Conservation (phyloP, 2,329 filamentous ascomycete genomes). For the Metarhizium humberi region DNA sequence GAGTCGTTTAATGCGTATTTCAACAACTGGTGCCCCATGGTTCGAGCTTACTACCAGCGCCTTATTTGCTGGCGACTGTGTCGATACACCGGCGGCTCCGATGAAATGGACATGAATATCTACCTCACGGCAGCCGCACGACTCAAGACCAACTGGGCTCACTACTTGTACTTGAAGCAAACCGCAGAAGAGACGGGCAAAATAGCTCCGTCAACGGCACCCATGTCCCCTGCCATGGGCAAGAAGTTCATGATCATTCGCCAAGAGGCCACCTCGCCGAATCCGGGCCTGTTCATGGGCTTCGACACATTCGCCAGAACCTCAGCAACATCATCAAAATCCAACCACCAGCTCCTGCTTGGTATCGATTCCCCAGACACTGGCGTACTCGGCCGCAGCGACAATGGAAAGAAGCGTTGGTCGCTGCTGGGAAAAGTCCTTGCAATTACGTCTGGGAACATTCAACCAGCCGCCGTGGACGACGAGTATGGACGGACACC, state of each 20-base stretch:
- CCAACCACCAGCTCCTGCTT: conserved; percentile 11
- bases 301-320: conserved; percentile 37
- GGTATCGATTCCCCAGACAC: conserved; percentile 17
- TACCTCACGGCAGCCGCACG: conserved; percentile 58
- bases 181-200: conserved; percentile 47
- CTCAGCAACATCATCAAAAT: conserved; percentile 7
- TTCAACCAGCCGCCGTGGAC: not conserved
- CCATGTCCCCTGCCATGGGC: conserved; percentile 77
- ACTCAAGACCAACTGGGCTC: conserved; percentile 65
- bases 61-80: conserved; percentile 84
- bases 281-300: conserved; percentile 37
- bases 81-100: conserved; percentile 59
- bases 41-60: conserved; percentile 85
- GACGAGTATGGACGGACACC: not conserved
- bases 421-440: conserved; percentile 56
- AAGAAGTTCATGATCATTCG: conserved; percentile 84
- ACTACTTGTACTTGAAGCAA: conserved; percentile 68
- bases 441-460: conserved; percentile 21
- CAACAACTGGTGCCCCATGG: conserved; percentile 94
- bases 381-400: conserved; percentile 18
- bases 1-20: conserved; percentile 73
- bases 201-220: conserved; percentile 61
- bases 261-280: conserved; percentile 51
- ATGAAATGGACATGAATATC: conserved; percentile 59
- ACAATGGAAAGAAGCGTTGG: conserved; percentile 49